Percentiles rank a stretch among this genome's conserved stretches.
phyloP scores from a whole-genome alignment of 176 grass and related monocot genomes.

The Leersia perrieri region DNA sequence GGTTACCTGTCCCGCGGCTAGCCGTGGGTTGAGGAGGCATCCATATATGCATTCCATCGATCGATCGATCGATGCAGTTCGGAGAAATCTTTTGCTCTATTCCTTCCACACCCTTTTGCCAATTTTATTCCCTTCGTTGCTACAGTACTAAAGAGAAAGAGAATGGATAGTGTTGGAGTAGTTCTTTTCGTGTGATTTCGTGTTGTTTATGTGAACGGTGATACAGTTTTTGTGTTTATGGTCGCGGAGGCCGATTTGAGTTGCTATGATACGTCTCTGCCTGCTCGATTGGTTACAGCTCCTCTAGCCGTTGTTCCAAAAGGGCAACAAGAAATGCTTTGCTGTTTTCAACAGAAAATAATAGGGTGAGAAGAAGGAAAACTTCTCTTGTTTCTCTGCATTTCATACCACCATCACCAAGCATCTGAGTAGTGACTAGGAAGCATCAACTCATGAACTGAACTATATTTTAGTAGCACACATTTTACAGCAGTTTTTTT shows the following conservation, averaged over 20 bases:
- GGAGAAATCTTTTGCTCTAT: too few species aligned
- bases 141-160: not conserved
- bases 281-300: constrained; percentile 1
- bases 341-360: not conserved
- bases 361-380: not conserved
- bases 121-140: too few species aligned
- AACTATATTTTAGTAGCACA: too few species aligned
- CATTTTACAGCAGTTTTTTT: too few species aligned
- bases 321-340: not conserved
- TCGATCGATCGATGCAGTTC: too few species aligned
- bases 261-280: constrained; percentile 3
- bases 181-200: not conserved
- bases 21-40: too few species aligned
- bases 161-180: too few species aligned
- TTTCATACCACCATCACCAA: not conserved
- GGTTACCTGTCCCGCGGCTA: not conserved
- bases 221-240: not conserved
- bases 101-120: too few species aligned
- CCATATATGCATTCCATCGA: too few species aligned
- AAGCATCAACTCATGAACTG: too few species aligned
- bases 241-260: constrained; percentile 5
- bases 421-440: too few species aligned
- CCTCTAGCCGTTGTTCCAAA: not conserved
- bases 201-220: not conserved
- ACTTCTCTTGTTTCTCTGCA: not conserved